A percentile compares a stretch with the other conserved stretches of the same genome.
phyloP scores from a whole-genome alignment of 2,329 filamentous ascomycete species.

The Aspergillaceae sp. region DNA sequence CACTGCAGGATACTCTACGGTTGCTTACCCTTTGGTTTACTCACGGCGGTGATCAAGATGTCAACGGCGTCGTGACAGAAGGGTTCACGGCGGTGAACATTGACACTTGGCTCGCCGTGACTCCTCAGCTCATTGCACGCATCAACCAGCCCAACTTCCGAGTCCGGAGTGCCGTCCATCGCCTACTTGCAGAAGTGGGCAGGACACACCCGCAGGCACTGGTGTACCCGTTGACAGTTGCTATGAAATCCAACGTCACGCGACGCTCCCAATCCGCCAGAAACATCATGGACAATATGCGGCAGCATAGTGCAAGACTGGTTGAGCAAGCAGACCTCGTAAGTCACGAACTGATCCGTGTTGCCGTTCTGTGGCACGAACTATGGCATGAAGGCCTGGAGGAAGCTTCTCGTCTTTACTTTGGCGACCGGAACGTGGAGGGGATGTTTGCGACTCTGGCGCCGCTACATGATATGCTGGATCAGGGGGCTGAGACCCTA shows the following conservation, averaged over 20 bases:
- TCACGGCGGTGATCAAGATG: constrained; percentile 79
- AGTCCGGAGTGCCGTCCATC: constrained; percentile 84
- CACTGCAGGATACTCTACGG: constrained; percentile 87
- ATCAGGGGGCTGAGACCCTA: constrained; percentile 83
- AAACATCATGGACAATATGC: constrained; percentile 97
- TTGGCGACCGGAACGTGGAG: constrained; percentile 93
- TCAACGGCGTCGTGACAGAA: constrained; percentile 79
- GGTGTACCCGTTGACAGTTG: constrained; percentile 93
- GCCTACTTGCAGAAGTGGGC: constrained; percentile 84
- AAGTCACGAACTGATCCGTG: constrained; percentile 91
- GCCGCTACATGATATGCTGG: constrained; percentile 84
- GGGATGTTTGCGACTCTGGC: constrained; percentile 91
- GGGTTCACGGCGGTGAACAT: constrained; percentile 88
- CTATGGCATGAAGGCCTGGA: constrained; percentile 98
- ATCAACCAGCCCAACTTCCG: constrained; percentile 92
- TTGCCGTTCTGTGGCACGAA: constrained; percentile 96
- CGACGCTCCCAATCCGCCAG: constrained; percentile 78
- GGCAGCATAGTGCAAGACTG: constrained; percentile 81
- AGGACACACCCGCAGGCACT: constrained; percentile 90
- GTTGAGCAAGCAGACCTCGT: constrained; percentile 94
- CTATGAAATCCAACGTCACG: constrained; percentile 89
- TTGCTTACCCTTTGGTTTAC: constrained; percentile 94
- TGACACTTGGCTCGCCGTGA: constrained; percentile 97
- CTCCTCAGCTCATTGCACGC: constrained; percentile 90
- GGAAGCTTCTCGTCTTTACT: constrained; percentile 92